Evolutionary conservation across 169 alveolate genomes (phyloP).

Genomic region (Amoebophrya sp.): DNA sequence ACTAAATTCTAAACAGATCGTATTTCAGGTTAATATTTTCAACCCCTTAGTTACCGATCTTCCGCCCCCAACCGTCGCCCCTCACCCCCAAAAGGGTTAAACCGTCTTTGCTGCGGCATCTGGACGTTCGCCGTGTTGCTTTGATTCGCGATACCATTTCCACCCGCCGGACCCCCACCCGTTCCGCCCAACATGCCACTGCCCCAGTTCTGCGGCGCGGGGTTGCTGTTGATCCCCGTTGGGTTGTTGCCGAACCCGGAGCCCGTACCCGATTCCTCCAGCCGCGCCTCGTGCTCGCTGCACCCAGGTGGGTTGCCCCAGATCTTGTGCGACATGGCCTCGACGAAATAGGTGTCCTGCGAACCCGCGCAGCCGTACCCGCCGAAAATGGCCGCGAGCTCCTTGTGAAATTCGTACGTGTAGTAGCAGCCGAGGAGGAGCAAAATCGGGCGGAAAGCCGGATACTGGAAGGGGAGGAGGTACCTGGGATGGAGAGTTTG

Average conservation of each 20-base stretch:
- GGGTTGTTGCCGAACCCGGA: not conserved
- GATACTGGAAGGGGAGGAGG: constrained; percentile 5
- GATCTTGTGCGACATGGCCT: not conserved
- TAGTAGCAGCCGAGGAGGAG: not conserved
- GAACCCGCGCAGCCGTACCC: not conserved
- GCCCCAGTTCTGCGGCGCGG: no score
- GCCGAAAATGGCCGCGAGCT: not conserved
- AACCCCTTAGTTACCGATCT: not conserved
- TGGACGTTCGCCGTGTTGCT: not conserved
- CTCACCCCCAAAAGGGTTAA: not conserved
- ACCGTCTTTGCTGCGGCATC: not conserved
- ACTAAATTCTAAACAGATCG: no score
- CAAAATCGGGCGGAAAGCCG: not conserved
- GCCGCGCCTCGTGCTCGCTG: constrained; percentile 25
- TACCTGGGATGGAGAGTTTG: no score
- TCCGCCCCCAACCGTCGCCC: not conserved
- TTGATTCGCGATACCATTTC: not conserved
- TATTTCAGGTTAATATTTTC: no score
- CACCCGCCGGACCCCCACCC: not conserved
- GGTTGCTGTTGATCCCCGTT: not conserved
- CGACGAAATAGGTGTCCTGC: not conserved
- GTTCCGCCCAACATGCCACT: not conserved
- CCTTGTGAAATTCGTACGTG: constrained; percentile 12
- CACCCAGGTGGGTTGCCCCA: not conserved
- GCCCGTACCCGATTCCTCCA: not conserved